Evolutionary conservation across 345 rosid species (phyloP), one percentile per base, ranked within the genome.

Genomic region (Linum usitatissimum): DNA sequence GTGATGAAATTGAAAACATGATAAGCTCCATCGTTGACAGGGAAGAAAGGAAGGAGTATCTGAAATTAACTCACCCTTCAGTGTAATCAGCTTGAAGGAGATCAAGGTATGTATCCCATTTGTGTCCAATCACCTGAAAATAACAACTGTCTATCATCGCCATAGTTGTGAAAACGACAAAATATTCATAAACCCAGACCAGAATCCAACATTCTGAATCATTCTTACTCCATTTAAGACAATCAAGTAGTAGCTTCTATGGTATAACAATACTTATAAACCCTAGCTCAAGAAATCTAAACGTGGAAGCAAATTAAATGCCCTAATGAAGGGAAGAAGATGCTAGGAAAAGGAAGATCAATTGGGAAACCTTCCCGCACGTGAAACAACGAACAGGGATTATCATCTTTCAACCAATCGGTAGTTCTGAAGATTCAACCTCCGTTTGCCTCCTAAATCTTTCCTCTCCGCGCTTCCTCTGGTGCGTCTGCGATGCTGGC

Each of bases 351-450:
- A 23, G 28, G 28, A 23, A 23, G 28, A 23, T 23, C 28, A 23
- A 2, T 0, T 23, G 28, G 28, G 40, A 17, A 23, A 86, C 90
- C 90, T 86, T 86, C 49, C 93, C 93, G 55, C 90, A 86, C 20
- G 93, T 84, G 76, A 84, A 86, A 68, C 93, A 86, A 36, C 93
- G 93, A 55, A 86, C 93, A 3, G 93, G 90, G 20, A 86, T 86
- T 8, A 86, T 86, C 93, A 86, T 86, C 69, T 71, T 79, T 54
- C 3, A 0, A n/a, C n/a, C n/a, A n/a, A 8, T 54, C 57, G 18
- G 5, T 54, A 17, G 18, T 20, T 54, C 57, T n/a, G 45, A 39
- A 6, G 45, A 39, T 39, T 39, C 45, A 6, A 6, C 45, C 45
- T 39, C 28, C 2, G 1, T 1, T 23, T 2, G 28, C 28, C 28